Evolutionary conservation across 2,329 filamentous ascomycete genomes (phyloP).

Genomic region (Colletotrichum gloeosporioides): DNA sequence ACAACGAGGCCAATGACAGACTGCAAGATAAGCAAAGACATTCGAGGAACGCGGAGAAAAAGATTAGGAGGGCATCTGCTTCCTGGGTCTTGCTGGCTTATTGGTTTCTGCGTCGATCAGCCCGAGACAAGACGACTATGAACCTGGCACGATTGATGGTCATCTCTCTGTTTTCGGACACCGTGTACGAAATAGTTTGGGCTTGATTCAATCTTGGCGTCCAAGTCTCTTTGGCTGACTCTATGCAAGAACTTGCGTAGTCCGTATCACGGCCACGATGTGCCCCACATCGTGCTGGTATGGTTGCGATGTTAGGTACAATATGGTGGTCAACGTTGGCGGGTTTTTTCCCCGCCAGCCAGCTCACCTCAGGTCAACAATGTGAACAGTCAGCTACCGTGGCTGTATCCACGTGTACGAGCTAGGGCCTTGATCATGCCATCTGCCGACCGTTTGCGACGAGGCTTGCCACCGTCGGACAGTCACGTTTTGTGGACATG

Average conservation of each 20-base stretch:
- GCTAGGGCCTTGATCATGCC: neutral
- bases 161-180: neutral
- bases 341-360: neutral
- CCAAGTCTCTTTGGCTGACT: neutral
- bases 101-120: neutral
- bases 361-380: neutral
- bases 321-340: neutral
- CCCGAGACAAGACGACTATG: neutral
- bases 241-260: neutral
- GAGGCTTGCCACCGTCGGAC: conserved; percentile 3
- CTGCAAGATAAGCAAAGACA: neutral
- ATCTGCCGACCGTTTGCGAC: conserved; percentile 8
- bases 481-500: neutral
- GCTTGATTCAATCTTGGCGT: neutral
- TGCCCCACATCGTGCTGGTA: neutral
- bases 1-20: neutral
- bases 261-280: neutral
- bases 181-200: neutral
- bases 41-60: neutral
- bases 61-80: neutral
- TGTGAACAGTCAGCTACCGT: neutral
- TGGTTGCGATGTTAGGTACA: neutral
- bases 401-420: neutral
- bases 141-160: neutral
- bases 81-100: neutral